These are phyloP conservation scores for Xylaria scruposa DNA, from an alignment of 495 filamentous ascomycete species.

Conservation along the genomic window DNA sequence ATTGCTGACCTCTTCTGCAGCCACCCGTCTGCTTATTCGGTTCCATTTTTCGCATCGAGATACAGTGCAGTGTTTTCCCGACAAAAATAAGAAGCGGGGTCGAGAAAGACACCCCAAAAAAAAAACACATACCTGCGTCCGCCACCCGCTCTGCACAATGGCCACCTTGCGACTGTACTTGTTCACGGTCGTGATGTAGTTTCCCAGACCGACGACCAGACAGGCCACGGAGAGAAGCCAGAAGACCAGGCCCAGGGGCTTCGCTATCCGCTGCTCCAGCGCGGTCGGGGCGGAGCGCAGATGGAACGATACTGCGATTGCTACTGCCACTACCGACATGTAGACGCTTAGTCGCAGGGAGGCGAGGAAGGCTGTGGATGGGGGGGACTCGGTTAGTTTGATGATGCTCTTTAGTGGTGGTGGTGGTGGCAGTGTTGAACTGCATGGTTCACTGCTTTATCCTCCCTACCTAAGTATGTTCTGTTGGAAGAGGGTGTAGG, in stretches of 20 bases:
- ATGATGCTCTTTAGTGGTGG: neutral
- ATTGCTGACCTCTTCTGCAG: neutral
- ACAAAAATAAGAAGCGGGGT: neutral
- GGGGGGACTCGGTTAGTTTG: neutral
- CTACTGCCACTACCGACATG: constrained; percentile 85
- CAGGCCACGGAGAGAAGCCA: constrained; percentile 82
- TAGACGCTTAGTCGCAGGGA: constrained; percentile 92
- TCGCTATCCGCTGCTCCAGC: constrained; percentile 75
- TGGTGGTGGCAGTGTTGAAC: neutral
- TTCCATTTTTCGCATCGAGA: too few species aligned
- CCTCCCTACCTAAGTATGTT: too few species aligned
- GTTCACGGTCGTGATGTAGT: constrained; percentile 87
- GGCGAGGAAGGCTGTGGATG: constrained; percentile 74
- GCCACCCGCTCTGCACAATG: constrained; percentile 92
- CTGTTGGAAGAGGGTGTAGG: too few species aligned
- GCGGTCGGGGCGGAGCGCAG: constrained; percentile 73
- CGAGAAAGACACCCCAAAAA: neutral
- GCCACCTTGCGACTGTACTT: constrained; percentile 80
- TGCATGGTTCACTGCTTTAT: too few species aligned
- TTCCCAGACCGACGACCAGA: constrained; percentile 76
- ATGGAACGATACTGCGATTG: constrained; percentile 93
- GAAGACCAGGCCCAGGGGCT: constrained; percentile 87
- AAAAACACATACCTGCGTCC: constrained; percentile 66
- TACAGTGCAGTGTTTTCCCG: too few species aligned
- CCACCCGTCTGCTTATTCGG: too few species aligned